phyloP scores from a whole-genome alignment of 768 basidiomycete genomes.

The Coprinopsis sp. region DNA sequence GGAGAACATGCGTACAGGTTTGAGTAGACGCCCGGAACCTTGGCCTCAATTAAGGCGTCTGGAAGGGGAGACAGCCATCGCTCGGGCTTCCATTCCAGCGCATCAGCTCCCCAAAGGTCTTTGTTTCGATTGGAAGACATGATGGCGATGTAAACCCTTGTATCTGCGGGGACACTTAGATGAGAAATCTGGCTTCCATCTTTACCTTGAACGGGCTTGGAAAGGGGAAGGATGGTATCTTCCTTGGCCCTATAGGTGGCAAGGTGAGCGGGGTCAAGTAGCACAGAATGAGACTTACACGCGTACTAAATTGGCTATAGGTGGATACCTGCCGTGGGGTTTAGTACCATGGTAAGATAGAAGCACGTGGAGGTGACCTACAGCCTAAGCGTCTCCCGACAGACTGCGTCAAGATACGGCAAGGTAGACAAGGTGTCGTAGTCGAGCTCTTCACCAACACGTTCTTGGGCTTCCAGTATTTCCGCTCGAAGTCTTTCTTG shows the following conservation, averaged over 20 bases:
- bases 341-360: not conserved
- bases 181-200: constrained; percentile 35
- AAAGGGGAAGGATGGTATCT: constrained; percentile 40
- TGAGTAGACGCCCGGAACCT: constrained; percentile 41
- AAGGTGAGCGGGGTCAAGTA: not conserved
- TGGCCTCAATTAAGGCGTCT: constrained; percentile 29
- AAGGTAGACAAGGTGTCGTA: constrained; percentile 35
- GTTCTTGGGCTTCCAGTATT: constrained; percentile 21
- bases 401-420: constrained; percentile 35
- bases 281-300: constrained; percentile 3
- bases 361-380: constrained; percentile 13
- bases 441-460: constrained; percentile 23
- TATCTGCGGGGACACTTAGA: constrained; percentile 34
- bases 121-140: constrained; percentile 35
- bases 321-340: constrained; percentile 16
- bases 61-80: constrained; percentile 42
- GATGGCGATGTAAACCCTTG: constrained; percentile 33
- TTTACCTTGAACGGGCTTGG: constrained; percentile 29
- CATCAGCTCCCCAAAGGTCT: constrained; percentile 43
- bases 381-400: constrained; percentile 37
- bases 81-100: constrained; percentile 48
- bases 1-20: constrained; percentile 29
- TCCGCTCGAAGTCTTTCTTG: constrained; percentile 36
- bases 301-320: constrained; percentile 13
- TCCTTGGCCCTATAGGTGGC: constrained; percentile 17